Conservation (phyloP, 495 filamentous ascomycete species). For the Hamigera avellanea region DNA sequence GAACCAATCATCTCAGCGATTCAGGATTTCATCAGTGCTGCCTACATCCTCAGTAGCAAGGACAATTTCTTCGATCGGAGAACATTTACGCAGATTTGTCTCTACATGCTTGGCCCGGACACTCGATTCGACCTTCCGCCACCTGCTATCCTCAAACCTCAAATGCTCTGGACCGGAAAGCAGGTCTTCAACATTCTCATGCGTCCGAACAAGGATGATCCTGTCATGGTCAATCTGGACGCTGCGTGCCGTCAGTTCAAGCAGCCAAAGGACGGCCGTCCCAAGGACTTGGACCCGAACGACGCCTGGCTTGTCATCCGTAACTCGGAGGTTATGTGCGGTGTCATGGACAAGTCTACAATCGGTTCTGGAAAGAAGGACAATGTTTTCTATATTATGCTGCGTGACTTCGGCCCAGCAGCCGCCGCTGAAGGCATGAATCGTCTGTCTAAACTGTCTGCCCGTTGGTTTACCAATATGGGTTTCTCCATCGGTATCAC, state of each 20-base stretch:
- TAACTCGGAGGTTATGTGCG: constrained; percentile 97
- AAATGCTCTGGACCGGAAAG: constrained; percentile 92
- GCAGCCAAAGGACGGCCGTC: constrained; percentile 33
- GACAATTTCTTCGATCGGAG: constrained; percentile 83
- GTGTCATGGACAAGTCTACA: constrained; percentile 93
- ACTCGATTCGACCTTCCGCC: constrained; percentile 75
- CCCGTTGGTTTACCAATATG: constrained; percentile 75
- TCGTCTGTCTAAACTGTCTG: constrained; percentile 78
- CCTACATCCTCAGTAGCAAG: constrained; percentile 85
- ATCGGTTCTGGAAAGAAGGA: constrained; percentile 96
- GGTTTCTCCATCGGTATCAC: constrained; percentile 95
- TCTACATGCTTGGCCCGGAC: constrained; percentile 83
- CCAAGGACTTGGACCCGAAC: constrained; percentile 66
- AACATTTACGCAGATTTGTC: constrained; percentile 77
- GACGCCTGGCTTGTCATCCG: constrained; percentile 85
- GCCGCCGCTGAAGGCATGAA: constrained; percentile 90
- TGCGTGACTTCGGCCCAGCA: constrained; percentile 86
- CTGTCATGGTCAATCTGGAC: constrained; percentile 82
- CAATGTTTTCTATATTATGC: constrained; percentile 90
- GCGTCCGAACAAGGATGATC: constrained; percentile 71
- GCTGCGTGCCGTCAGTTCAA: constrained; percentile 80
- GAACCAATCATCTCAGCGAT: constrained; percentile 97
- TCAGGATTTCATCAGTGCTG: constrained; percentile 95
- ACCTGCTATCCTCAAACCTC: constrained; percentile 73
- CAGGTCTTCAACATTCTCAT: constrained; percentile 94